These are phyloP conservation scores for Backusella psychrophila DNA, from an alignment of 192 early-diverging fungal species.

Conservation along the genomic window DNA sequence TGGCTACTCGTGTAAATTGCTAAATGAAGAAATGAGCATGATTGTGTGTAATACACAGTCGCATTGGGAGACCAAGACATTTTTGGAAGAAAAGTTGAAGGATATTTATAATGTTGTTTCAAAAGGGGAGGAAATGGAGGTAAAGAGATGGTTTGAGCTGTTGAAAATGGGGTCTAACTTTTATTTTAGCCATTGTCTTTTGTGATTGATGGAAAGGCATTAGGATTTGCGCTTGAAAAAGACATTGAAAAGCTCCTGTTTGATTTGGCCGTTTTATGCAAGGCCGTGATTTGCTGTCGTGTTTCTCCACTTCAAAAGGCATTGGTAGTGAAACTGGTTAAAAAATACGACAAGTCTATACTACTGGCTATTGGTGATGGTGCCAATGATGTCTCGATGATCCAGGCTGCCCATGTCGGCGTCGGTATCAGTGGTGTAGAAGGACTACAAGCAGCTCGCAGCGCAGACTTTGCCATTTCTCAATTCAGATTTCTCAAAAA, in stretches of 20 bases:
- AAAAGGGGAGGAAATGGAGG: conserved; percentile 8
- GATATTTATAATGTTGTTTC: conserved; percentile 60
- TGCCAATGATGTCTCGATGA: conserved; percentile 99
- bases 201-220: conserved; percentile 92
- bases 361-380: conserved; percentile 98
- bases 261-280: conserved; percentile 89
- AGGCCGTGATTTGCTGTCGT: conserved; percentile 96
- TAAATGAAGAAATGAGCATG: conserved; percentile 95
- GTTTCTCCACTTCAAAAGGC: conserved; percentile 99
- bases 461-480: conserved; percentile 98
- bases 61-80: conserved; percentile 91
- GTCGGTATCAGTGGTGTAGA: conserved; percentile 96
- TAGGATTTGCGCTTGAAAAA: conserved; percentile 92
- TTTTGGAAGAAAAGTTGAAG: conserved; percentile 83
- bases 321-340: conserved; percentile 97
- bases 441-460: conserved; percentile 94
- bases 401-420: conserved; percentile 98
- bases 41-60: conserved; percentile 91
- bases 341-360: conserved; percentile 84
- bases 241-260: conserved; percentile 78
- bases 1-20: conserved; percentile 94
- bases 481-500: conserved; percentile 96
- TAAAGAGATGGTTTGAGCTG: not conserved
- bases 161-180: not conserved
- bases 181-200: conserved; percentile 68